Evolutionary conservation across 2,329 filamentous ascomycete species (phyloP), one percentile per base, ranked within the genome.

Genomic region (Aspergillus versicolor): DNA sequence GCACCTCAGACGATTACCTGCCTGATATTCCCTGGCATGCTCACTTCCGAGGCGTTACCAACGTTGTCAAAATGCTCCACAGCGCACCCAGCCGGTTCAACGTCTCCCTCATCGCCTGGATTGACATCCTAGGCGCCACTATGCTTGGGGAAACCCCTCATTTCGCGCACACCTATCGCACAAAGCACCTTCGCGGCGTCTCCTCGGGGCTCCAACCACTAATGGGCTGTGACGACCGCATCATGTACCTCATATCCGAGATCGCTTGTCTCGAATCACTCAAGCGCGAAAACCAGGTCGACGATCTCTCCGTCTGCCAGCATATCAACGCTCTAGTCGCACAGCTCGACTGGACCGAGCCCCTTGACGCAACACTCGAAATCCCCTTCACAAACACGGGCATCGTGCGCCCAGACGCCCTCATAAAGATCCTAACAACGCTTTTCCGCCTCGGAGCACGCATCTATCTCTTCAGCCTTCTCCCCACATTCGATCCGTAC

Each of bases 241-340:
- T 97, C 77, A 97, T 99, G 92, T 97, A 96, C 74, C 82, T 97
- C 66, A 96, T 99, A 71, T 96, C 92, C 1, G 94, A 99, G 77
- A 96, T 97, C 66, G 91, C 93, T 50, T 97, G 94, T 74, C 86
- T 99, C 44, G 94, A 97, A 71, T 88, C 89, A 2, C 84, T 97
- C 62, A 94, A 93, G 80, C 77, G 81, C 37, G 86, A 89, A 56
- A 89, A 89, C 65, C 91, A 3, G 3, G 24, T 81, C 66, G 89
- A 95, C 65, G 88, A 95, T 67, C 86, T 92, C 59, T 85, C 86
- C 52, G 84, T 97, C 38, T 96, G 91, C 82, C 84, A 89, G 59
- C 92, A 97, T 75, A 90, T 97, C 41, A 86, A 88, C 61, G 86
- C 89, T n/a, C 84, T 97, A 5, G 92, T 89, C 38, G 84, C 89